phyloP scores from a whole-genome alignment of 169 alveolate species.

The Plasmodium chabaudi region DNA sequence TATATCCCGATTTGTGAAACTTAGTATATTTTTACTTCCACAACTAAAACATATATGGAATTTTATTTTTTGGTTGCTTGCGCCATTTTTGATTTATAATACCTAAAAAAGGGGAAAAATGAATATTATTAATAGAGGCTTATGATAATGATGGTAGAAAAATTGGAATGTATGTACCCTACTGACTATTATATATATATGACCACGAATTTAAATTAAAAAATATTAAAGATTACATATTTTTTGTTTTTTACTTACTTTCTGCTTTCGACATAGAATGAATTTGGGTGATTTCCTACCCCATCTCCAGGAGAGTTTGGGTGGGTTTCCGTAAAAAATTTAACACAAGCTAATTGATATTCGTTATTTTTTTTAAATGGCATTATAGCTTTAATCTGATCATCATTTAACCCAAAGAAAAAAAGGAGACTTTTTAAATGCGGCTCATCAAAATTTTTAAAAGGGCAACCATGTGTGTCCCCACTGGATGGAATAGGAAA shows the following conservation, averaged over 20 bases:
- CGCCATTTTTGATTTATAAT: slow-evolving; percentile 50
- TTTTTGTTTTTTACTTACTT: slow-evolving; percentile 25
- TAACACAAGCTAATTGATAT: slow-evolving; percentile 91
- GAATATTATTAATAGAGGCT: background rate
- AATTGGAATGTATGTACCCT: background rate
- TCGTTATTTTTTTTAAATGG: slow-evolving; percentile 85
- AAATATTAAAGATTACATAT: background rate
- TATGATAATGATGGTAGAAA: background rate
- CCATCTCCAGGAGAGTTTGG: slow-evolving; percentile 92
- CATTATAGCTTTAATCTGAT: slow-evolving; percentile 82
- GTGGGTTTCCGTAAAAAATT: slow-evolving; percentile 87
- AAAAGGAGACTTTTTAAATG: slow-evolving; percentile 61
- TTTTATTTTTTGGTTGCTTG: too few species aligned
- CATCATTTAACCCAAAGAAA: slow-evolving; percentile 76
- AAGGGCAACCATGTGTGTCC: slow-evolving; percentile 96
- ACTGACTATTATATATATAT: background rate
- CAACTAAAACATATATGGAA: too few species aligned
- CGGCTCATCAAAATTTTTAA: slow-evolving; percentile 84
- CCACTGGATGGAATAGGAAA: slow-evolving; percentile 91
- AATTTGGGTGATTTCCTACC: slow-evolving; percentile 93
- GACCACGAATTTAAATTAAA: too few species aligned
- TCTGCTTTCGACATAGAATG: slow-evolving; percentile 85
- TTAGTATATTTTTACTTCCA: too few species aligned
- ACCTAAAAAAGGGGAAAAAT: slow-evolving; percentile 15
- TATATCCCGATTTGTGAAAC: too few species aligned